Base-by-base conservation (phyloP, 169 alveolate species). In the Plasmodium fragile region DNA sequence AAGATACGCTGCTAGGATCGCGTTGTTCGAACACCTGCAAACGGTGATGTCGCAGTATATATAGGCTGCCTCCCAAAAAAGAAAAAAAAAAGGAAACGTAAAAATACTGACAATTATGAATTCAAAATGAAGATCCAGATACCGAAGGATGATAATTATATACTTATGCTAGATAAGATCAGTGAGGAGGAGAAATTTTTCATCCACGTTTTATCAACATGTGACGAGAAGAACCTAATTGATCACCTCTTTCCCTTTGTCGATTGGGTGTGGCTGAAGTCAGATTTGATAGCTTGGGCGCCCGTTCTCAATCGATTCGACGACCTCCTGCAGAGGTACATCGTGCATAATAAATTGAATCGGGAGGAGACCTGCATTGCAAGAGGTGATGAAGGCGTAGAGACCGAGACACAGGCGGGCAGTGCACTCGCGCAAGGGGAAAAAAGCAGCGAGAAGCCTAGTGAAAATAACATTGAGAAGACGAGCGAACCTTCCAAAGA, bases 201-300 rank as follows among this genome's bases (percentile, higher is more conserved):
- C 92, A 95, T 96, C 22, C 95, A 95, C 83, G 49, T 93, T 3
- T 83, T 96, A 52, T 73, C 96, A 55, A 81, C 96, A 41, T 96
- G 97, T 83, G 92, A 85, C 16, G 71, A 72, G 43, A 84, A 92
- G 25, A 94, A 89, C 36, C 77, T 96, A 52, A 65, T 84, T 85
- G 78, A 84, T 28, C 98, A 96, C 79, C 92, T 96, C 45, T 81
- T 83, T 49, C 89, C 96, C 8, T 96, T 96, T 55, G 93, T 96
- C n/a, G 97, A 96, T 34, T 96, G 98, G 98, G 96, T 96, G 32
- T 96, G 98, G 98, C 93, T 92, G 45, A 95, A 95, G 52, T 92
- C 97, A 52, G 98, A 96, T 81, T 73, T 95, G 30, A 55, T 95
- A 25, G 96, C 97, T 84, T 96, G 98, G 98, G 97, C 98, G 11